Base-by-base conservation (phyloP, 2,329 filamentous ascomycete genomes). In the Dactylellina haptotyla region DNA sequence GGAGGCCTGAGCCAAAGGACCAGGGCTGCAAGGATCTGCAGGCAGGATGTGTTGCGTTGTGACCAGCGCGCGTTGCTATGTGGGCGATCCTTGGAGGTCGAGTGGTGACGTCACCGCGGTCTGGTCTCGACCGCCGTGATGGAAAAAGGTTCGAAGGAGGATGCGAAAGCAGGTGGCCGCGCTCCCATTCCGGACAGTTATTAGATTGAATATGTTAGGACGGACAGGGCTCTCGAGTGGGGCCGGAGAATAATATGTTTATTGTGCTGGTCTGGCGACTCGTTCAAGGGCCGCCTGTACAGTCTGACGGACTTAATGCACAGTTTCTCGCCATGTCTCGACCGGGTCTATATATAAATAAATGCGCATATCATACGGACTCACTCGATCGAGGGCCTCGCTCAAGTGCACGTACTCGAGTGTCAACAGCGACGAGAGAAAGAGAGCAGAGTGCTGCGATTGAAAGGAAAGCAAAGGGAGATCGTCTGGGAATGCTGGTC, bases 21-120 rank as follows among this genome's bases (percentile, higher is more conserved):
- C n/a, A n/a, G n/a, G n/a, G n/a, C n/a, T 5, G 28, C 48, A 18
- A 53, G 28, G 48, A 53, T 53, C 28, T n/a, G 50, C 48, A n/a
- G 28, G 4, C n/a, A 30, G 28, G n/a, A 23, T 26, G 32, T 54
- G 50, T 37, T 39, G 30, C 10, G 6, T 20, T 37, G 50, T 54
- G 4, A 14, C 3, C 30, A 30, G 6, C 5, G 9, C 32, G 53
- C 34, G 53, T 57, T 57, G 34, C 53, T 18, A 43, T n/a, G 50
- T 37, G 50, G 45, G 18, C 30, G 50, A 54, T 54, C 50, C 23
- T 50, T 28, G 50, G 26, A 20, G 14, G 30, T n/a, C n/a, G n/a
- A n/a, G n/a, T n/a, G n/a, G 14, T 34, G 32, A 34, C 32, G 32
- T 34, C 32, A 34, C 32, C 6, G 14, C 32, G 14, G 32, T 14